These are phyloP conservation scores for Willaertia magna DNA, from an alignment of 208 protist species.

Conservation along the genomic window DNA sequence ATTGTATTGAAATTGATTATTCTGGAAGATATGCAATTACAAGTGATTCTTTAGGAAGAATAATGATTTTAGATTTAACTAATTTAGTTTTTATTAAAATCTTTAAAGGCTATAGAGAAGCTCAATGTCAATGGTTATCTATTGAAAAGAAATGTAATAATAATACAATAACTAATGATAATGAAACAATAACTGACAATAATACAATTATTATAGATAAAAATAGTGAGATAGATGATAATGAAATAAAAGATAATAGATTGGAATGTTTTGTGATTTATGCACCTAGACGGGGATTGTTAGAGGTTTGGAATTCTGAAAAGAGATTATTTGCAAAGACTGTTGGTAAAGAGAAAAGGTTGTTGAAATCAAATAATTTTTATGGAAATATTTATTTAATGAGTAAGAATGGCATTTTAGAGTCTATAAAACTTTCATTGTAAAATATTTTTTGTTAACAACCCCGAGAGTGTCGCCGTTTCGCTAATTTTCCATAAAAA, in stretches of 20 bases:
- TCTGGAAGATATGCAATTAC: neutral
- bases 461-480: too few species aligned
- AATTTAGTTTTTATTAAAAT: neutral
- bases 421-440: too few species aligned
- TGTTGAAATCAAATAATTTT: too few species aligned
- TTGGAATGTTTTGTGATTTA: neutral
- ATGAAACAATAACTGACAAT: too few species aligned
- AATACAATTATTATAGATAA: too few species aligned
- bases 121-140: neutral
- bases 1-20: neutral
- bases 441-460: too few species aligned
- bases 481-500: too few species aligned
- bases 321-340: neutral
- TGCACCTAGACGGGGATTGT: neutral
- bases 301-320: neutral
- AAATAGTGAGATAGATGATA: too few species aligned
- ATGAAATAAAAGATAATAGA: neutral
- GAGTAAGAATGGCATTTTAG: too few species aligned
- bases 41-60: neutral
- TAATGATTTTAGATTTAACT: neutral
- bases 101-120: neutral
- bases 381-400: too few species aligned
- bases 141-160: neutral
- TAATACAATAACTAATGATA: too few species aligned
- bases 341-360: neutral